phyloP scores from a whole-genome alignment of 345 rosid species.

The Gossypium rotundifolium region DNA sequence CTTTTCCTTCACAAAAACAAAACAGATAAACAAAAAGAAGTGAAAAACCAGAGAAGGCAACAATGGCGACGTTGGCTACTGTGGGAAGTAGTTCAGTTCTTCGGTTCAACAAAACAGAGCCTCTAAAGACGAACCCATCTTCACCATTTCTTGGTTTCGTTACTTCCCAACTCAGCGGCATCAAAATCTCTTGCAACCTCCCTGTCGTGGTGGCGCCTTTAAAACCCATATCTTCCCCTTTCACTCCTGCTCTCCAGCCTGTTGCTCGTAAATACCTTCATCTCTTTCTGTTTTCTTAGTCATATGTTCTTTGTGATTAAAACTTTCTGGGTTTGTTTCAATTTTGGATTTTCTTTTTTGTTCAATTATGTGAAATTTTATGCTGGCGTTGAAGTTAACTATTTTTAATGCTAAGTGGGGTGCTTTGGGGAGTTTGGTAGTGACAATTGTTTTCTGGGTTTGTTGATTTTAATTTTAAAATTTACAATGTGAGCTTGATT shows the following conservation, averaged over 20 bases:
- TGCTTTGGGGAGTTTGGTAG: not conserved
- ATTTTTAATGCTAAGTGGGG: not conserved
- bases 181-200: constrained; percentile 40
- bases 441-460: not conserved
- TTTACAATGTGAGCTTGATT: not conserved
- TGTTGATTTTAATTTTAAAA: not conserved
- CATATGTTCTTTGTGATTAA: not conserved
- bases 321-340: not conserved
- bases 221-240: constrained; percentile 33
- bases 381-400: not conserved
- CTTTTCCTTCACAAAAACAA: not conserved
- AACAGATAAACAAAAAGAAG: not conserved
- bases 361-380: not conserved
- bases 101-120: constrained; percentile 24
- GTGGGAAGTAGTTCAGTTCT: constrained; percentile 26
- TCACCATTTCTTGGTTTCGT: constrained; percentile 45
- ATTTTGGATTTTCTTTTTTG: not conserved
- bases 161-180: constrained; percentile 61
- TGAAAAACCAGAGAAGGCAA: constrained; percentile 14
- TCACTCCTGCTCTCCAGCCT: constrained; percentile 45
- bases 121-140: constrained; percentile 13
- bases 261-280: constrained; percentile 54
- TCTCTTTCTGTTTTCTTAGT: not conserved
- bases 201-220: constrained; percentile 2
- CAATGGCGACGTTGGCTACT: constrained; percentile 33